These are phyloP conservation scores for Debaryomyces tyrocola DNA, from an alignment of 805 yeast species.

Conservation along the genomic window DNA sequence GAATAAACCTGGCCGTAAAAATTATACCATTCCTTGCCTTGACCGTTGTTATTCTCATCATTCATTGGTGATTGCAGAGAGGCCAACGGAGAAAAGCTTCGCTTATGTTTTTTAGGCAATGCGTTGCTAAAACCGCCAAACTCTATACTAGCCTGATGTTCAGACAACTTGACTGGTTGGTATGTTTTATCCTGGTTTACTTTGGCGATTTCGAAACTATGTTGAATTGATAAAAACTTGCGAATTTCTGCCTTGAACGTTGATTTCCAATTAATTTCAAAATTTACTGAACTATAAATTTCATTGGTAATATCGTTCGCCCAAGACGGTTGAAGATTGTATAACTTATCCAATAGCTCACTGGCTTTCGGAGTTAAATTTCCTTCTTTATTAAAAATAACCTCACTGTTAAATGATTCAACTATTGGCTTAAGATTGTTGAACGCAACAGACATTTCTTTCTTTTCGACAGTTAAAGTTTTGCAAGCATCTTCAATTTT, in stretches of 20 bases:
- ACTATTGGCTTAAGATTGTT: slow-evolving; percentile 23
- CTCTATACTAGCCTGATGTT: slow-evolving; percentile 37
- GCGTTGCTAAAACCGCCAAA: slow-evolving; percentile 40
- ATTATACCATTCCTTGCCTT: slow-evolving; percentile 5
- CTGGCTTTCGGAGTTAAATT: slow-evolving; percentile 22
- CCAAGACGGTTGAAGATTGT: slow-evolving; percentile 36
- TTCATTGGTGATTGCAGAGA: not conserved
- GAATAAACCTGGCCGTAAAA: slow-evolving; percentile 18
- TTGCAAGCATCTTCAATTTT: slow-evolving; percentile 26
- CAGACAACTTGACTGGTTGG: slow-evolving; percentile 31
- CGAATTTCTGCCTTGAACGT: slow-evolving; percentile 29
- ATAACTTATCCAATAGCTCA: slow-evolving; percentile 25
- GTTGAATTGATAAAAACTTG: slow-evolving; percentile 26
- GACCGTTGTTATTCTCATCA: not conserved
- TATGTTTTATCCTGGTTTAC: slow-evolving; percentile 22
- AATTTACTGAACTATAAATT: slow-evolving; percentile 16
- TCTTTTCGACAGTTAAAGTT: slow-evolving; percentile 21
- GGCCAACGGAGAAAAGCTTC: slow-evolving; percentile 13
- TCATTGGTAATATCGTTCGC: slow-evolving; percentile 28
- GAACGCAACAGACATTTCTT: slow-evolving; percentile 15
- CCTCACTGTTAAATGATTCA: slow-evolving; percentile 18
- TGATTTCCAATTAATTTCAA: slow-evolving; percentile 32
- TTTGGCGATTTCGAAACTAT: slow-evolving; percentile 28
- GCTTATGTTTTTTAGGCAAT: slow-evolving; percentile 15
- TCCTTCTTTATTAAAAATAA: slow-evolving; percentile 32